phyloP scores from a whole-genome alignment of 2,329 filamentous ascomycete genomes.

The Pseudogymnoascus sp. region DNA sequence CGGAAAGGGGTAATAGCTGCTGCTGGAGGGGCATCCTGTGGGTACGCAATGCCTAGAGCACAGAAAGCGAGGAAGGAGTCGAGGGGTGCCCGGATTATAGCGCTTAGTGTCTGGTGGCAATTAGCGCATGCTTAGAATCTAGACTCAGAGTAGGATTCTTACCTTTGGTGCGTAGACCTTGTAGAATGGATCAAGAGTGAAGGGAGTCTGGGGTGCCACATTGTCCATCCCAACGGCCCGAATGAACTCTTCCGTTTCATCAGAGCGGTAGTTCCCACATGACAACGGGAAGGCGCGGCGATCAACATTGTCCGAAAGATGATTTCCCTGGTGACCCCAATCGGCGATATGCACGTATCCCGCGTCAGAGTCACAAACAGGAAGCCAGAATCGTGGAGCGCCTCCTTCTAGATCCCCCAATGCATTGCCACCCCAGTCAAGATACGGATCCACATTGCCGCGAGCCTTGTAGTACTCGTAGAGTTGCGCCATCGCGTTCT shows the following conservation, averaged over 20 bases:
- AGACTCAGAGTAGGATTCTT: neutral
- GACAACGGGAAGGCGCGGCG: neutral
- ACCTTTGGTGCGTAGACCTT: slow-evolving; percentile 3
- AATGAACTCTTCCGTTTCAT: slow-evolving; percentile 2
- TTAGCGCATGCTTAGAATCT: neutral
- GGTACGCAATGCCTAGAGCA: slow-evolving; percentile 3
- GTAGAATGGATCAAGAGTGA: neutral
- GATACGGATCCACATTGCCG: slow-evolving; percentile 1
- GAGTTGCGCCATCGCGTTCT: neutral
- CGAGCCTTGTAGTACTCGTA: slow-evolving; percentile 1
- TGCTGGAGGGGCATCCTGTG: neutral
- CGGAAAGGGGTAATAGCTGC: neutral
- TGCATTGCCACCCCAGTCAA: neutral
- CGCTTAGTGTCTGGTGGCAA: neutral
- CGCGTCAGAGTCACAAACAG: slow-evolving; percentile 1
- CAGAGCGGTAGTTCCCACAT: slow-evolving; percentile 4
- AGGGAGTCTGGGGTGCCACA: neutral
- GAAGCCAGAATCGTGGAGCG: slow-evolving; percentile 4
- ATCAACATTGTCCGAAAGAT: slow-evolving; percentile 2
- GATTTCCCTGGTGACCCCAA: neutral
- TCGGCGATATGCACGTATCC: slow-evolving; percentile 7
- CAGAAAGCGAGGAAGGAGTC: slow-evolving; percentile 5
- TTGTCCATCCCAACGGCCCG: neutral
- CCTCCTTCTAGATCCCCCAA: neutral
- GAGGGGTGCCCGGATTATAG: neutral